Base-by-base conservation (phyloP, 768 basidiomycete genomes). In the Neoboletus brunneissimus region DNA sequence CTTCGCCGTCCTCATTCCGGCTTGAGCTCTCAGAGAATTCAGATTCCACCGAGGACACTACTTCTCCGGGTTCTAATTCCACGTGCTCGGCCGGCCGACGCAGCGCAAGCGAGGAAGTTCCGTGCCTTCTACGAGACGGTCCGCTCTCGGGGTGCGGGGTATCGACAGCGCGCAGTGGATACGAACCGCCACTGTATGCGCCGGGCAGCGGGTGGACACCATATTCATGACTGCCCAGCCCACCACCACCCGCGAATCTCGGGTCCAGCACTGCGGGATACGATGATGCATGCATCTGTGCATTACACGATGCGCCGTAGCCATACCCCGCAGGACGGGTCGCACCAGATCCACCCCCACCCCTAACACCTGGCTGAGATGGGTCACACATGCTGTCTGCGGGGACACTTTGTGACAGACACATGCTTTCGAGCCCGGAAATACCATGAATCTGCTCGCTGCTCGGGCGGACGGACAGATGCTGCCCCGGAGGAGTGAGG, bases 21-120 rank as follows among this genome's bases (percentile, higher is more conserved):
- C 67, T 64, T 23, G 64, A 67, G 18, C 57, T 48, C 51, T 59
- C 61, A 35, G 68, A 68, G 27, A 62, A 68, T 31, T 67, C 64
- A 1, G 67, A 64, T 48, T 62, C 65, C 11, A 44, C 54, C 6
- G 60, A 66, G 15, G 67, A 68, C 13, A 61, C 37, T 12, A 69
- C 67, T 43, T 69, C 68, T 0, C 68, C 68, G 2, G 68, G 67
- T 22, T 70, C 69, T 18, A 66, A 32, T 37, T 66, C 68, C 15
- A 20, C 20, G 22, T 55, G 41, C 13, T 51, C 48, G 1, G 38
- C 5, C 12, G 55, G 45, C 9, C 38, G 51, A 43, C 31, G 55
- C 27, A 9, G 13, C 16, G 22, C 15, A 20, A 31, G 47, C 2
- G 49, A 37, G 8, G 54, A 56, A 22, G 37, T 32, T 4, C 50